Evolutionary conservation across 768 basidiomycete genomes (phyloP), one percentile per base, ranked within the genome.

Genomic region (Boletus subcaerulescens): DNA sequence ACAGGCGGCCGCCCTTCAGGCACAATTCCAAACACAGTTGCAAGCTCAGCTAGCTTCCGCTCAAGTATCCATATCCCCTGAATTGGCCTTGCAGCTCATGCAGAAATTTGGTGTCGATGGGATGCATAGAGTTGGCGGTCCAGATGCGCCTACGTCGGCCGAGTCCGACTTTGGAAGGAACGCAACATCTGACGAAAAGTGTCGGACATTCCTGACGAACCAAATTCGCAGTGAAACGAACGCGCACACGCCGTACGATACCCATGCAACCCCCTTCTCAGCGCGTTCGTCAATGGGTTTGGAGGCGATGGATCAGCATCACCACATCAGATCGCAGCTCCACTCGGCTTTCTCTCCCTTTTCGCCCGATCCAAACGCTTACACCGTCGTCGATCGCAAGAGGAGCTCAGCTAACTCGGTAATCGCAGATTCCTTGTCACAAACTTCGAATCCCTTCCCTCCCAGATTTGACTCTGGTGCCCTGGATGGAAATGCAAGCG

Each of bases 1-100:
- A 9, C 89, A 91, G 66, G 82, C 86, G 14, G 86, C 87, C 24
- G 84, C 89, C 38, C 71, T 88, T 45, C 85, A 88, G 50, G 66
- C 73, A 24, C 76, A 74, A 50, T 57, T 71, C 15, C 76, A 77
- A 55, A 62, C 71, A 0, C 75, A 73, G 45, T 59, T 71, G 22
- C 75, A 76, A 60, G 54, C 63, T 11, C 73, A 71, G 48, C 60
- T 62, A 50, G 50, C 62, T 24, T 60, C 70, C 7, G 38, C 63
- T 24, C 63, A 65, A 22, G 48, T 62, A 29, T 57, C 64, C 18
- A 45, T 88, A 60, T 80, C 81, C 7, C 77, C 80, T 47, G 86
- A 89, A 53, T 85, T 87, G 61, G 82, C 86, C 8, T 58, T 86
- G 40, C 78, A 82, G 54, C 70, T 89, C 29, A 61, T 89, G 51